Conservation (phyloP, 805 yeast genomes). For the Lipomyces yamanashiensis region DNA sequence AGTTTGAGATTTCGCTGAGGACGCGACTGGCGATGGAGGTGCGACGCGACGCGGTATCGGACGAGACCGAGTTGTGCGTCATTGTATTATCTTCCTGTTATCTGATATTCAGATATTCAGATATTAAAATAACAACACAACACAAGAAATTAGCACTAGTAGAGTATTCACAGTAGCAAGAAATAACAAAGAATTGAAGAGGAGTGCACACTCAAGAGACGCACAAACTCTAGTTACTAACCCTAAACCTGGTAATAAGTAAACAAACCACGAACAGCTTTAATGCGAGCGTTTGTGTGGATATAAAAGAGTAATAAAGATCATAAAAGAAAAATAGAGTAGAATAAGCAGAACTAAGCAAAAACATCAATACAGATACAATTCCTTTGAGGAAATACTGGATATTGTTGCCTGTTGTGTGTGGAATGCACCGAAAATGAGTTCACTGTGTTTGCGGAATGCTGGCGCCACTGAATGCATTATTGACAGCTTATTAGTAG, state of each 20-base stretch:
- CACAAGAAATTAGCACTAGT: background rate
- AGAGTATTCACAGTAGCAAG: background rate
- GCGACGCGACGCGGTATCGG: slow-evolving; percentile 9
- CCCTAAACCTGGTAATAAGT: background rate
- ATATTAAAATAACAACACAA: too few species aligned
- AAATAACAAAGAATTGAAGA: background rate
- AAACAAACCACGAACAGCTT: background rate
- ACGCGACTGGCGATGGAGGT: slow-evolving; percentile 22
- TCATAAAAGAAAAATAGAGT: background rate
- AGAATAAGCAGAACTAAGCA: too few species aligned
- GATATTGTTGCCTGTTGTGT: background rate
- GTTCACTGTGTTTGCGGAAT: too few species aligned
- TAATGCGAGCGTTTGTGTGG: background rate
- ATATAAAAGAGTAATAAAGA: background rate
- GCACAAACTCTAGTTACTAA: background rate
- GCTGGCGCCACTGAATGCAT: too few species aligned
- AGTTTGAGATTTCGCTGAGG: slow-evolving; percentile 24
- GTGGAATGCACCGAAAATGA: too few species aligned
- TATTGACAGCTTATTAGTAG: too few species aligned
- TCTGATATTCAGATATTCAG: background rate
- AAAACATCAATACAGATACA: too few species aligned
- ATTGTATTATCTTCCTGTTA: background rate
- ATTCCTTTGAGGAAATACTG: background rate
- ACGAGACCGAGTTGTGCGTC: slow-evolving; percentile 2
- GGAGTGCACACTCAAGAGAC: background rate